Percentiles rank a stretch among this genome's conserved stretches.
These are phyloP conservation scores for Ceratocystis lukuohia DNA, from an alignment of 2,329 filamentous ascomycete species.

Conservation along the genomic window DNA sequence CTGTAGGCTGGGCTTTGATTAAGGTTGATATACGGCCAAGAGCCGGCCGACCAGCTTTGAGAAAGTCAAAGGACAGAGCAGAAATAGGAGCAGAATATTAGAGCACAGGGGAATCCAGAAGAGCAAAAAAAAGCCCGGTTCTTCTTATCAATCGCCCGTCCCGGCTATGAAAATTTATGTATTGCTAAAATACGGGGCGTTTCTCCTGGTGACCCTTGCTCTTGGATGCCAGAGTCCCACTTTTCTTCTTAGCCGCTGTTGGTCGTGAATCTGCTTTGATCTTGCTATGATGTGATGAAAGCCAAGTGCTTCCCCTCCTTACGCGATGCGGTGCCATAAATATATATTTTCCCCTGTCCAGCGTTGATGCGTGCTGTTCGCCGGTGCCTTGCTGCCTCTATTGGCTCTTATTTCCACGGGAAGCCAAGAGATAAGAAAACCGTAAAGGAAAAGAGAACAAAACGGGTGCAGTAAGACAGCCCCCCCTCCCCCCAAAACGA, in stretches of 20 bases:
- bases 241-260: not conserved
- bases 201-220: not conserved
- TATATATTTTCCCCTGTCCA: not conserved
- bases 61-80: not conserved
- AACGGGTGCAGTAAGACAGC: not conserved
- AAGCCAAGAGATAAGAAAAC: not conserved
- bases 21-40: not conserved
- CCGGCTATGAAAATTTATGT: not conserved
- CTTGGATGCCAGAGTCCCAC: not conserved
- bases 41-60: not conserved
- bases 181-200: not conserved
- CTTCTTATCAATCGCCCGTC: slow-evolving; percentile 3
- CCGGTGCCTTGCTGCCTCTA: not conserved
- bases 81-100: not conserved
- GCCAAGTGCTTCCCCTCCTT: not conserved
- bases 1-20: not conserved
- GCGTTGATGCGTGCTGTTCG: not conserved
- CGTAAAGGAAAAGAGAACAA: not conserved
- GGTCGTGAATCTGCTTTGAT: not conserved
- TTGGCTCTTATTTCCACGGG: not conserved
- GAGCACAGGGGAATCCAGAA: not conserved
- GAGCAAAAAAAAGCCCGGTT: not conserved
- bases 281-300: not conserved
- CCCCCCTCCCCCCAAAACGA: too few species aligned
- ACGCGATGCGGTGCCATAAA: not conserved